phyloP scores from a whole-genome alignment of 495 filamentous ascomycete species.

The Penicillium canescens region DNA sequence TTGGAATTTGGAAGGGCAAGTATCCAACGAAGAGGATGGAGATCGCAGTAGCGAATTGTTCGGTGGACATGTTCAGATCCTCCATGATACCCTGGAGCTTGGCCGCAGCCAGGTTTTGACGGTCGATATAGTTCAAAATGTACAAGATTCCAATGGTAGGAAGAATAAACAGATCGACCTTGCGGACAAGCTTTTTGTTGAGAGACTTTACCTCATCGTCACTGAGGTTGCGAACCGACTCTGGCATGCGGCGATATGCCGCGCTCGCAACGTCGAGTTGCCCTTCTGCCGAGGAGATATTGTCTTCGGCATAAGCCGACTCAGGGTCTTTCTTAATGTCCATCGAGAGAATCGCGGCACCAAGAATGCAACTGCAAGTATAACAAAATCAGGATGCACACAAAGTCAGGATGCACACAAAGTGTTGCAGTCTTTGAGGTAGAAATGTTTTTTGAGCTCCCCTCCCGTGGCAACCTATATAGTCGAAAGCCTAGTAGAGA shows the following conservation, averaged over 20 bases:
- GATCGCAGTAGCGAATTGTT: conserved; percentile 31
- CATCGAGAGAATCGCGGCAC: conserved; percentile 7
- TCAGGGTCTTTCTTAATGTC: conserved; percentile 24
- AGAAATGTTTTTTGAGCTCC: conserved; percentile 1
- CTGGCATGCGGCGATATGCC: conserved; percentile 27
- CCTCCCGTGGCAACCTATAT: conserved; percentile 11
- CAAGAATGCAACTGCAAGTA: background rate
- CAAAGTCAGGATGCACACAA: background rate
- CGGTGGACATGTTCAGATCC: conserved; percentile 26
- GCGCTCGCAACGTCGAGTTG: conserved; percentile 28
- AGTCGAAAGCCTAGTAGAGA: background rate
- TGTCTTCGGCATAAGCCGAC: conserved; percentile 17
- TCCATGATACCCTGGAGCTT: conserved; percentile 32
- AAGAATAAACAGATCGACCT: conserved; percentile 40
- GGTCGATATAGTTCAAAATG: conserved; percentile 43
- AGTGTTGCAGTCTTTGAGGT: conserved; percentile 3
- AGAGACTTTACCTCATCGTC: conserved; percentile 28
- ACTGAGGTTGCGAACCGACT: conserved; percentile 26
- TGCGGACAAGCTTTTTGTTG: conserved; percentile 38
- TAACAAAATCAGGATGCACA: background rate
- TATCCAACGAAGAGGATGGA: conserved; percentile 45
- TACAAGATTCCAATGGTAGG: conserved; percentile 39
- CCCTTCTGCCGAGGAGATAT: conserved; percentile 33
- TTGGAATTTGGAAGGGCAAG: conserved; percentile 58
- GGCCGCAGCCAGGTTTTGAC: conserved; percentile 30